Percentiles rank a stretch among this genome's conserved stretches.
Conservation (phyloP, 2,329 filamentous ascomycete genomes). For the Hypoxylon sp. region DNA sequence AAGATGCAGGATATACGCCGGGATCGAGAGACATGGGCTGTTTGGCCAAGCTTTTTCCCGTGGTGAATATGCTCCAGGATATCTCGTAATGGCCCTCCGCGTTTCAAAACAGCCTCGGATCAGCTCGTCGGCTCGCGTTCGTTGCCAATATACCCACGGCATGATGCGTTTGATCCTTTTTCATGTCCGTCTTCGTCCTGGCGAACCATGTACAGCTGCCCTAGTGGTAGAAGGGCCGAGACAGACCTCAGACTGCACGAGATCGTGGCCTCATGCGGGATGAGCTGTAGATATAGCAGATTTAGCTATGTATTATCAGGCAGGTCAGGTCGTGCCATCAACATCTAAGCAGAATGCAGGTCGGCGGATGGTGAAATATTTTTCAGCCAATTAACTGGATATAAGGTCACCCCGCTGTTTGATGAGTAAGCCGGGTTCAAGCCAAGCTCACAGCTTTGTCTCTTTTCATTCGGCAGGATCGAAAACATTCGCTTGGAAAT, state of each 20-base stretch:
- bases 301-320: no score
- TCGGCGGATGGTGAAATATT: not conserved
- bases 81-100: not conserved
- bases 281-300: constrained; percentile 2
- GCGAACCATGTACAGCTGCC: constrained; percentile 7
- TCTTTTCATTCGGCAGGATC: no score
- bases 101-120: constrained; percentile 18
- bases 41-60: constrained; percentile 14
- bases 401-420: no score
- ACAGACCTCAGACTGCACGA: not conserved
- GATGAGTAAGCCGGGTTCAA: no score
- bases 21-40: constrained; percentile 3
- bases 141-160: not conserved
- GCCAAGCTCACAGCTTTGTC: no score
- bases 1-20: constrained; percentile 2
- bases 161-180: constrained; percentile 1
- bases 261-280: not conserved
- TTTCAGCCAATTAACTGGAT: no score
- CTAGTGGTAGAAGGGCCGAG: not conserved
- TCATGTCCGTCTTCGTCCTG: not conserved
- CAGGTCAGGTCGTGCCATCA: not conserved
- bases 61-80: constrained; percentile 1
- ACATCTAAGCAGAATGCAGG: constrained; percentile 12
- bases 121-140: not conserved
- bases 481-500: constrained; percentile 33